Evolutionary conservation across 1,284 basidiomycete species (phyloP), one percentile per base, ranked within the genome.

Genomic region (Termitomyces sp.): DNA sequence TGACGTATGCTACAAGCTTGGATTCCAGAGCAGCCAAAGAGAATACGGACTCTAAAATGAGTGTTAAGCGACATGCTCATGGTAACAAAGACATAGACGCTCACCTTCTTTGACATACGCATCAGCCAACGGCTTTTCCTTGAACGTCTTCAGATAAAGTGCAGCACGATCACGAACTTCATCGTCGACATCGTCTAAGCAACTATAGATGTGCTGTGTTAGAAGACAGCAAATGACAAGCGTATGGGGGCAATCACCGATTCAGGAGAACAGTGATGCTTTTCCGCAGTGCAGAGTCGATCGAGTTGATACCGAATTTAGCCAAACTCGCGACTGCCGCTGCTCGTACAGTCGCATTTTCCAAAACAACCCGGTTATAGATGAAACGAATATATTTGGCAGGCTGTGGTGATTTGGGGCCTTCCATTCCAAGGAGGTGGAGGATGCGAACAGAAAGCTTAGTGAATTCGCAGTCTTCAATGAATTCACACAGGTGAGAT

Each of bases 381-480:
- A 99, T 99, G 78, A 96, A 99, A 46, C 97, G 90, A 67, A 99
- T 99, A 72, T 96, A 99, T 74, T 98, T 99, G 52, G 94, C 90
- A 9, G 97, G 97, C 70, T 98, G 91, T 19, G 89, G 86, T 50
- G 94, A 90, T 70, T 94, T 93, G 47, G 97, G 97, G 9, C 97
- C 97, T 71, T 99, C 97, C 53, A 94, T 82, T 47, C 97, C 97
- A 45, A 99, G 86, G 38, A 99, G 74, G 69, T 99, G 92, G 36
- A 99, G 80, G 64, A 99, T 94, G 49, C 97, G 88, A 57, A 99
- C 97, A 28, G 94, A 98, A 47, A 99, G 85, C 74, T 99, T 99
- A 41, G 96, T 98, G 70, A 99, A 99, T 72, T 99, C 97, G 81
- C 97, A 99, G 70, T 99, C 97, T 74, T 99, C 97, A 70, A 99